Evolutionary conservation across 1,284 basidiomycete species (phyloP), one percentile per base, ranked within the genome.

Genomic region (Tilletia caries): DNA sequence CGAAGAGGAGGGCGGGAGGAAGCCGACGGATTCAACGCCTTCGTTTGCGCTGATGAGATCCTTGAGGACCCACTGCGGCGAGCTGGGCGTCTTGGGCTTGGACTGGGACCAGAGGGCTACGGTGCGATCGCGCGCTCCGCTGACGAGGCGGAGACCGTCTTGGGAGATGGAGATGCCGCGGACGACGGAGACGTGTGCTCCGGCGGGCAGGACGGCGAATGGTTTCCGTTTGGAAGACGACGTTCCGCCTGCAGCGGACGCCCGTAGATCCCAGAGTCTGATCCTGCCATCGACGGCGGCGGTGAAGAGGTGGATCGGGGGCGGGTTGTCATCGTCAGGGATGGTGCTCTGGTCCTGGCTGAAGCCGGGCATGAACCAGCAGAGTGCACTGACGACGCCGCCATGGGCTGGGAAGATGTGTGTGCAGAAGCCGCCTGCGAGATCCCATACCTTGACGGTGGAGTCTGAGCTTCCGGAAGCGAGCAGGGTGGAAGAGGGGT

Each of bases 381-480:
- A 86, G 10, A 96, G 92, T 72, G 91, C 93, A 77, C 98, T 91
- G 66, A 97, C 92, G 20, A 96, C 95, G 6, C 95, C 96, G 80
- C 98, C 96, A 12, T 95, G 95, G 3, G 76, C 78, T 79, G 92
- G 91, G 86, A 97, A 95, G 15, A 94, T 88, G 83, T 99, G 96
- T 0, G 96, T 99, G 50, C 92, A 89, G 83, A 91, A 95, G 10
- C 93, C 95, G 23, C 90, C 89, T 2, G 87, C 85, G 60, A 95
- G 88, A 82, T 98, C 91, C 93, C 94, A 98, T 10, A 99, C 92
- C 86, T 98, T 98, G 68, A 97, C 95, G 25, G 92, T 88, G 18
- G 96, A 95, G 78, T 98, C 96, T 3, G 94, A 92, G 10, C 93
- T 91, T 0, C 95, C 96, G 6, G 95, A 96, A 1, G 96, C 95